Conservation (phyloP, 495 filamentous ascomycete genomes). For the Aspergillus panamensis region DNA sequence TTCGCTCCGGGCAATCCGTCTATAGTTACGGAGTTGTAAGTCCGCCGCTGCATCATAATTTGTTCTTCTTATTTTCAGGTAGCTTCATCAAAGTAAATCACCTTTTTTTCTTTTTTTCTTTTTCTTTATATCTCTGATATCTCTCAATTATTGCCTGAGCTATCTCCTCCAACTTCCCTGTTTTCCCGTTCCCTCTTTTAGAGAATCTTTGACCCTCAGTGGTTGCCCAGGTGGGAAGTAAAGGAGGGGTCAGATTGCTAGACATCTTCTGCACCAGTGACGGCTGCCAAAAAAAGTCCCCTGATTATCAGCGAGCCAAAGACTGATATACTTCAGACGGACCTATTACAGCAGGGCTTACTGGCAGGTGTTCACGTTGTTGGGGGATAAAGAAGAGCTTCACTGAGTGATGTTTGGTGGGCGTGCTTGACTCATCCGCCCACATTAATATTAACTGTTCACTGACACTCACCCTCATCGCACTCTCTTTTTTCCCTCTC, state of each 20-base stretch:
- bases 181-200: not conserved
- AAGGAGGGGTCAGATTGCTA: not conserved
- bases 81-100: too few species aligned
- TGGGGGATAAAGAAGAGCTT: not conserved
- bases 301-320: too few species aligned
- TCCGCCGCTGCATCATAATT: not conserved
- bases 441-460: conserved; percentile 9
- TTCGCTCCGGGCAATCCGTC: not conserved
- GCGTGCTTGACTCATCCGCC: conserved; percentile 28
- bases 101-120: too few species aligned
- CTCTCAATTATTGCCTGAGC: not conserved
- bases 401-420: conserved; percentile 20
- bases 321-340: not conserved
- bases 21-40: not conserved
- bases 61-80: too few species aligned
- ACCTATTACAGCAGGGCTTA: conserved; percentile 11
- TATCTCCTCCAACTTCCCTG: not conserved
- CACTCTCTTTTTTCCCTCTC: conserved; percentile 2
- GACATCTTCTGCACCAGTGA: not conserved
- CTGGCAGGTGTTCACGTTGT: conserved; percentile 14
- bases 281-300: not conserved
- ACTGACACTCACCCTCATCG: conserved; percentile 2
- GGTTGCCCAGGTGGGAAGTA: not conserved
- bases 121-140: not conserved
- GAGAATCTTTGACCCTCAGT: not conserved